Base-by-base conservation (phyloP, 768 basidiomycete species). In the Boletus rubroflammeus region DNA sequence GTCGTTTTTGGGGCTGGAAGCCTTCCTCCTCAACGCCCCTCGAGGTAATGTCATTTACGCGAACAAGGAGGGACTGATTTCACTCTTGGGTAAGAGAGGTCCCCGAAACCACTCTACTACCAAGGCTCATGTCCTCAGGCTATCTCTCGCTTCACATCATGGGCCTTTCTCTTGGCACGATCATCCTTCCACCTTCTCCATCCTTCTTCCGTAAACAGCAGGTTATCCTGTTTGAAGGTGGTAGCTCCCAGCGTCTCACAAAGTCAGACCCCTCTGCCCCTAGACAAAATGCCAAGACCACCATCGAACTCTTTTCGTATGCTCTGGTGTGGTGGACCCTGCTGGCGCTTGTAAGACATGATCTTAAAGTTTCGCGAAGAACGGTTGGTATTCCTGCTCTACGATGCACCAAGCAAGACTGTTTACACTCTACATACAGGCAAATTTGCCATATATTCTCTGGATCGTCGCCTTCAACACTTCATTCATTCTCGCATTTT, bases 1-100 rank as follows among this genome's bases (percentile, higher is more conserved):
- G 7, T 81, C 83, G 3, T 64, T 65, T 9, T 71, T 77, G 7
- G 76, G 80, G 1, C 69, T 94, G 6, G 79, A 86, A 62, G 44
- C 71, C 0, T 93, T 84, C 72, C 80, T 90, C 5, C 75, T 96
- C 26, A 66, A 80, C 1, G 80, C 83, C 0, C 80, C 84, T 3
- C 82, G 96, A 8, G 74, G 71, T 10, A 77, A 78, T 32, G 44
- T 95, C 4, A 59, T 98, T 32, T 84, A 81, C 32, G 79, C 83
- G 19, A 98, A 99, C 75, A 97, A 97, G 65, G 97, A 99, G 68
- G 97, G 97, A 0, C 65, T 99, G 21, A 76, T 88, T 31, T 93
- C 90, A 1, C 76, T 96, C 19, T 69, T 81, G 51, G 92, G 90
- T 87, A 51, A 53, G 71, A 49, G 5, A 26, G 21, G 11, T 43